Conservation (phyloP, 495 filamentous ascomycete genomes). For the Cudoniella acicularis region DNA sequence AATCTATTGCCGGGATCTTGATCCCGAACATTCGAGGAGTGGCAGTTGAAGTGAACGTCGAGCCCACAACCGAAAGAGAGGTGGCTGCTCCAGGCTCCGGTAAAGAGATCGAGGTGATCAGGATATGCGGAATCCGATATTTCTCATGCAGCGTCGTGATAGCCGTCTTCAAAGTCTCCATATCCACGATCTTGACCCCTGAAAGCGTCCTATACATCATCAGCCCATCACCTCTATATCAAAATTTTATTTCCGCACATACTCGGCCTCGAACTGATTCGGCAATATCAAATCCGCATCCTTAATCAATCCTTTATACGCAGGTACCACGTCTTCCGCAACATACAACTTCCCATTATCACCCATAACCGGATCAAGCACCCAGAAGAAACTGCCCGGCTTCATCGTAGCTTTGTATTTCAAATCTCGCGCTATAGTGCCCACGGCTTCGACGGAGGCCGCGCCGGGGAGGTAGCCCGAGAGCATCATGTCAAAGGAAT, state of each 20-base stretch:
- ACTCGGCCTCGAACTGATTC: conserved; percentile 98
- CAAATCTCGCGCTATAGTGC: conserved; percentile 75
- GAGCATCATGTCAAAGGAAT: conserved; percentile 86
- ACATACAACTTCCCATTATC: conserved; percentile 92
- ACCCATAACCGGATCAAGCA: conserved; percentile 98
- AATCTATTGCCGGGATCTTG: conserved; percentile 79
- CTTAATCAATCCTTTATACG: conserved; percentile 73
- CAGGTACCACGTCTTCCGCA: conserved; percentile 80
- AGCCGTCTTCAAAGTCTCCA: conserved; percentile 64
- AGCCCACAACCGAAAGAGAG: conserved; percentile 72
- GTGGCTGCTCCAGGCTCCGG: conserved; percentile 36
- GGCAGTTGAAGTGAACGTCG: conserved; percentile 39
- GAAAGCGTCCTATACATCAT: conserved; percentile 62
- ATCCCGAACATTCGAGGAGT: conserved; percentile 55
- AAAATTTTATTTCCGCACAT: conserved; percentile 27
- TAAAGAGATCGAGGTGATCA: conserved; percentile 79
- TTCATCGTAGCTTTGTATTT: conserved; percentile 58
- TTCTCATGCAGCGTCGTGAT: conserved; percentile 71
- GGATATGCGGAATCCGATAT: conserved; percentile 80
- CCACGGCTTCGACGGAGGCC: conserved; percentile 76
- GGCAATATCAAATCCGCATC: conserved; percentile 90
- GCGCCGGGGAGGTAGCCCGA: conserved; percentile 90
- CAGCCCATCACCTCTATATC: conserved; percentile 3
- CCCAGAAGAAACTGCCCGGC: conserved; percentile 88
- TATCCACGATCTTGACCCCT: conserved; percentile 73